Base-by-base conservation (phyloP, 1,284 basidiomycete genomes). In the Pyrrhoderma noxium region DNA sequence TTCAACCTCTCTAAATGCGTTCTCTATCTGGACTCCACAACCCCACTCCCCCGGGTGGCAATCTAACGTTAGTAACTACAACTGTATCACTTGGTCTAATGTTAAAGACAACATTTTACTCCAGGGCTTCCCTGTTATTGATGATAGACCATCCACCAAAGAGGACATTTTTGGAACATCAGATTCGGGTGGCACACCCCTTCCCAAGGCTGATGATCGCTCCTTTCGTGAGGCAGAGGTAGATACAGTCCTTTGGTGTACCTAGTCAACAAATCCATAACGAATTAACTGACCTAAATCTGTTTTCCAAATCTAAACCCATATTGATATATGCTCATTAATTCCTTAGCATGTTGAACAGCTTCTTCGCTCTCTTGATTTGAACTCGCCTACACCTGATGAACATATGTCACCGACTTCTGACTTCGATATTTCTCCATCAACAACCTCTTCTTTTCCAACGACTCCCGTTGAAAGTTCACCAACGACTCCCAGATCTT, bases 1-100 rank as follows among this genome's bases (percentile, higher is more conserved):
- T 41, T 50, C 52, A 21, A 51, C 48, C 3, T 54, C 53, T 13
- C 39, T 51, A 2, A 49, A 42, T 25, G 70, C 70, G 16, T 31
- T 31, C 27, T 86, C 84, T 51, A 87, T 88, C 57, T 88, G 85
- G 84, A 85, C 84, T 2, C 85, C 85, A 11, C 82, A 82, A 60
- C 81, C 83, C 11, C 82, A 84, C 64, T 75, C 76, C 3, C 27
- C 73, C 75, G 23, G 81, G 82, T 34, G 65, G 70, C 14, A 74
- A 77, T 11, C 86, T 5, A 31, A 11, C 11, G 27, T 31, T 31
- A 5, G 27, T 31, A 31, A 5, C 11, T 11, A 31, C 27, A 11
- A 31, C 27, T 5, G 11, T 31, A 31, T 11, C 11, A 31, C 5
- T 31, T 31, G 7, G 11, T 5, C 5, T 5, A 11, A 31, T 5